These are phyloP conservation scores for Colletotrichum sojae DNA, from an alignment of 2,329 filamentous ascomycete genomes.

Conservation along the genomic window DNA sequence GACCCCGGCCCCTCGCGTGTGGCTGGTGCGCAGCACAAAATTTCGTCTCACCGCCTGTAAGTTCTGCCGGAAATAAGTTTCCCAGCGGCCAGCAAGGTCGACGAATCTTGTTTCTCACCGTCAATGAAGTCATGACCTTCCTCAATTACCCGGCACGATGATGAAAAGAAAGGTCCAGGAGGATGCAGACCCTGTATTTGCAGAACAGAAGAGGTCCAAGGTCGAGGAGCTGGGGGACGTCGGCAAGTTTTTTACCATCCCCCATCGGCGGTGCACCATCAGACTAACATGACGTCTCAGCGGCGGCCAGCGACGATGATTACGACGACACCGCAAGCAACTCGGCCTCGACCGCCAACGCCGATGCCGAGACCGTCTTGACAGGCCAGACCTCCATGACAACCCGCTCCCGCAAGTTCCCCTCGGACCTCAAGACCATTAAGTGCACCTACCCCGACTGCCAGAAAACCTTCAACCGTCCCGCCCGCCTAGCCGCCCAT, in stretches of 20 bases:
- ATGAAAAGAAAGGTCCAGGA: conserved; percentile 40
- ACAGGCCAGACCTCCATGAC: conserved; percentile 40
- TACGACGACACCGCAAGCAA: conserved; percentile 40
- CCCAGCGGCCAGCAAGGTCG: background rate
- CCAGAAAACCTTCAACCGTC: conserved; percentile 88
- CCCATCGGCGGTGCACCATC: background rate
- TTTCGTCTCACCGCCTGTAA: conserved; percentile 37
- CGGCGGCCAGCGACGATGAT: conserved; percentile 37
- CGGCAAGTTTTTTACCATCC: conserved; percentile 23
- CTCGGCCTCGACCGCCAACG: conserved; percentile 36
- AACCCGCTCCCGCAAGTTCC: conserved; percentile 62
- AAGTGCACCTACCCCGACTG: conserved; percentile 82
- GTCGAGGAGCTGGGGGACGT: conserved; percentile 13
- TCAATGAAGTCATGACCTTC: conserved; percentile 28
- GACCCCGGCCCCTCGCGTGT: conserved; percentile 18
- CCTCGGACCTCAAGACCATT: conserved; percentile 83
- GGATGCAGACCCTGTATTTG: background rate
- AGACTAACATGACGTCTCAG: conserved; percentile 25
- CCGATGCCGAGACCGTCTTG: conserved; percentile 38
- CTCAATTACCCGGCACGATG: conserved; percentile 32
- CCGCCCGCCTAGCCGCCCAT: conserved; percentile 84
- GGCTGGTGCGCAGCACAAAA: conserved; percentile 28
- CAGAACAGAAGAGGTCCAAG: conserved; percentile 27
- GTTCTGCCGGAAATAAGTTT: conserved; percentile 40
- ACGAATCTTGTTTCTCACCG: conserved; percentile 12